These are phyloP conservation scores for Tetracladium maxilliforme DNA, from an alignment of 2,329 filamentous ascomycete species.

Conservation along the genomic window DNA sequence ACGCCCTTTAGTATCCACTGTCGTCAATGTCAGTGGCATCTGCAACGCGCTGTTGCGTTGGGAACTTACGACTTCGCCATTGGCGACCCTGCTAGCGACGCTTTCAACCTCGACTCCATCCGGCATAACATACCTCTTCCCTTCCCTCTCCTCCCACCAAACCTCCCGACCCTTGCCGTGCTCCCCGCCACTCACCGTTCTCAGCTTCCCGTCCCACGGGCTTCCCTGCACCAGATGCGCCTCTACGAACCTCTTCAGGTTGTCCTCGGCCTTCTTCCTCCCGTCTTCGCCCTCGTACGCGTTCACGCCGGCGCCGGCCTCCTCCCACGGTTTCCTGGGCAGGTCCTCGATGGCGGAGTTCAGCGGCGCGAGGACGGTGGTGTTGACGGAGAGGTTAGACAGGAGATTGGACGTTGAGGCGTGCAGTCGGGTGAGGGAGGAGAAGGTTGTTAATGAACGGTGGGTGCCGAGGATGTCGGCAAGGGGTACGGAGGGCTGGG, in stretches of 20 bases:
- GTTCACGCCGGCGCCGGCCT: slow-evolving; percentile 55
- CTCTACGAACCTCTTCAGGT: slow-evolving; percentile 70
- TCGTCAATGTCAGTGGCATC: too few species aligned
- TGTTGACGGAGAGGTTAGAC: slow-evolving; percentile 49
- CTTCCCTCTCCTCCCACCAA: slow-evolving; percentile 68
- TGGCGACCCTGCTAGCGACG: slow-evolving; percentile 62
- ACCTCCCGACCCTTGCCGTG: slow-evolving; percentile 56
- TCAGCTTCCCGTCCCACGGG: slow-evolving; percentile 71
- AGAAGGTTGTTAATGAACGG: slow-evolving; percentile 71
- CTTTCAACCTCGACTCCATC: slow-evolving; percentile 52
- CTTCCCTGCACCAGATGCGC: slow-evolving; percentile 64
- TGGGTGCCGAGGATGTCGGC: slow-evolving; percentile 74
- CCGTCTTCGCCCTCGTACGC: slow-evolving; percentile 68
- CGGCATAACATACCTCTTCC: slow-evolving; percentile 46
- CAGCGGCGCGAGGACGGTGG: slow-evolving; percentile 74
- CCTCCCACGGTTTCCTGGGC: slow-evolving; percentile 77
- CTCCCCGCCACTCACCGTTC: too few species aligned
- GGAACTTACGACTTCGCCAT: slow-evolving; percentile 85
- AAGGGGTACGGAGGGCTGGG: slow-evolving; percentile 43
- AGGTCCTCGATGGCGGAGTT: slow-evolving; percentile 69
- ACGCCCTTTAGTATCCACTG: too few species aligned
- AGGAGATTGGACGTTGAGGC: slow-evolving; percentile 54
- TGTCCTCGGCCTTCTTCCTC: slow-evolving; percentile 59
- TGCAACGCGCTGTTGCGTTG: too few species aligned
- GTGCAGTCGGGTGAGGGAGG: slow-evolving; percentile 64